Conservation (phyloP, 148 eudicot genomes). For the Polygonum maritimum region DNA sequence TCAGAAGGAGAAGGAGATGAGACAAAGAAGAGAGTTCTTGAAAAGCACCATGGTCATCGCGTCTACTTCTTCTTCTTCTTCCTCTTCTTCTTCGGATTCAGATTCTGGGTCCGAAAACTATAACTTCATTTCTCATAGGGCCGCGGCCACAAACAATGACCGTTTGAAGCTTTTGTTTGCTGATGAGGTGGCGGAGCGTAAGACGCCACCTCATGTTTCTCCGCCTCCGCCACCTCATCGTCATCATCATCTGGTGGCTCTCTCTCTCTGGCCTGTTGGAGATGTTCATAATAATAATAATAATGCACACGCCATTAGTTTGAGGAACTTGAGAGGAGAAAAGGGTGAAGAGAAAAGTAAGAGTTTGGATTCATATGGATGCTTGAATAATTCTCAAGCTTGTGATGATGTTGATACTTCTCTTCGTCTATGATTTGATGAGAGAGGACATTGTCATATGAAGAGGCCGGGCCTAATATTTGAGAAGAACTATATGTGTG, state of each 20-base stretch:
- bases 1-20: constrained; percentile 39
- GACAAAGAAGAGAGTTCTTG: constrained; percentile 34
- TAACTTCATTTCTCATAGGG: not conserved
- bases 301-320: not conserved
- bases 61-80: not conserved
- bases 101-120: constrained; percentile 2
- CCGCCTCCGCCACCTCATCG: not conserved
- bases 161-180: not conserved
- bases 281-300: not conserved
- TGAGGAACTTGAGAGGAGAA: not conserved
- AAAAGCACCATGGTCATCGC: constrained; percentile 9
- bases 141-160: not conserved
- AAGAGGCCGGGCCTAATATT: not conserved
- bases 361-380: not conserved
- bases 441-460: not conserved
- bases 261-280: not conserved
- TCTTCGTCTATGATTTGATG: constrained; percentile 37
- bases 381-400: not conserved
- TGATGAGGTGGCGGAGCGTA: not conserved
- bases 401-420: constrained; percentile 49
- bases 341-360: not conserved
- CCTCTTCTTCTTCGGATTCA: not conserved
- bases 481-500: not conserved
- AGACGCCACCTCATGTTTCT: not conserved
- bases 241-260: not conserved